These are phyloP conservation scores for Oryza meyeriana DNA, from an alignment of 176 grass and related monocot genomes.

Conservation along the genomic window DNA sequence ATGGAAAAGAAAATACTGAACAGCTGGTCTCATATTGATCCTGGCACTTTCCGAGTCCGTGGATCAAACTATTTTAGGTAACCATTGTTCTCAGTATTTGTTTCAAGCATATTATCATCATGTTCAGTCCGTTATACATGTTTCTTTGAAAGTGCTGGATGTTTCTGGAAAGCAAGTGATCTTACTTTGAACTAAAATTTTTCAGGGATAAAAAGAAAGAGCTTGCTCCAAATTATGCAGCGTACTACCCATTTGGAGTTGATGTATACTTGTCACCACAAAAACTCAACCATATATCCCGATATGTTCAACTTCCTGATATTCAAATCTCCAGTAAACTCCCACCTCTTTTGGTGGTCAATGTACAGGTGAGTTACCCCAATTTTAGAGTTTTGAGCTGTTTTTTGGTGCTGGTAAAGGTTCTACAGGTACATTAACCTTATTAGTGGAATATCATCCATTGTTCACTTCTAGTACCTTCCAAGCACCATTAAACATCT, in stretches of 20 bases:
- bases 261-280: constrained; percentile 78
- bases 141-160: constrained; percentile 11
- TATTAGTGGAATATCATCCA: not conserved
- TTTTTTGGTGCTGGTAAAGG: not conserved
- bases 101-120: constrained; percentile 18
- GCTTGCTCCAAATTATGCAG: constrained; percentile 75
- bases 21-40: constrained; percentile 87
- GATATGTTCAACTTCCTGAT: constrained; percentile 84
- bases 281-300: constrained; percentile 95
- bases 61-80: constrained; percentile 92
- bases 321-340: constrained; percentile 60
- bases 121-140: not conserved
- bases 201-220: constrained; percentile 99
- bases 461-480: not conserved
- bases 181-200: constrained; percentile 10
- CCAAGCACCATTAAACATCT: not conserved
- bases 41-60: constrained; percentile 79
- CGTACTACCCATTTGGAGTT: constrained; percentile 90
- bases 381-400: not conserved
- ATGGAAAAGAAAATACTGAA: constrained; percentile 76
- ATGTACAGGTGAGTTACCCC: constrained; percentile 74
- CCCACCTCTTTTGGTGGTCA: constrained; percentile 85
- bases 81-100: constrained; percentile 21
- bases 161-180: constrained; percentile 15
- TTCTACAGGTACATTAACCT: not conserved